These are phyloP conservation scores for Penicillium sp. DNA, from an alignment of 2,329 filamentous ascomycete genomes.

Conservation along the genomic window DNA sequence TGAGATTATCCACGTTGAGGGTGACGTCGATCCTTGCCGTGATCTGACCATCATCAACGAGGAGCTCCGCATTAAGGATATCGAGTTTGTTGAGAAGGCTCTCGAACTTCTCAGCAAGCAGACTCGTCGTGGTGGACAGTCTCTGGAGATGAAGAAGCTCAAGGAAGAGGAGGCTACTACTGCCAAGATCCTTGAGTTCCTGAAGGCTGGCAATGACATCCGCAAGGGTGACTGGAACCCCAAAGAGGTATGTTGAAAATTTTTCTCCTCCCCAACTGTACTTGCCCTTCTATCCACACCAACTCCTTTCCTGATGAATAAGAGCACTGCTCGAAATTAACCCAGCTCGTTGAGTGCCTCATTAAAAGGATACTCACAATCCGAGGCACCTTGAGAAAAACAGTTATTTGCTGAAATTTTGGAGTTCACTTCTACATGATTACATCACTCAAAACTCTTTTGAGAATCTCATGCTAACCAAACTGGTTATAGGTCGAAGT, in stretches of 20 bases:
- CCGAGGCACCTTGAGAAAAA: conserved; percentile 79
- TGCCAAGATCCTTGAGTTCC: conserved; percentile 73
- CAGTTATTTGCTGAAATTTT: conserved; percentile 60
- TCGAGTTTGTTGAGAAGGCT: conserved; percentile 95
- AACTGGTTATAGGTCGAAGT: conserved; percentile 65
- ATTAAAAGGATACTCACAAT: conserved; percentile 53
- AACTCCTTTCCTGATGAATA: conserved; percentile 76
- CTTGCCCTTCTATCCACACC: neutral
- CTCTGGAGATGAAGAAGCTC: conserved; percentile 94
- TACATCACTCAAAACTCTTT: conserved; percentile 11
- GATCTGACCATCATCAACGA: conserved; percentile 96
- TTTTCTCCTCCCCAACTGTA: conserved; percentile 10
- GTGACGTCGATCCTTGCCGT: conserved; percentile 88
- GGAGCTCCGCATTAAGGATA: conserved; percentile 94
- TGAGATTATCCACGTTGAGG: conserved; percentile 98
- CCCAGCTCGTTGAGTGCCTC: conserved; percentile 99
- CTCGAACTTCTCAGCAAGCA: conserved; percentile 87
- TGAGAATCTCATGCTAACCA: conserved; percentile 17
- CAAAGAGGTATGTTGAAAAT: conserved; percentile 67
- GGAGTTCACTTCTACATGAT: conserved; percentile 14
- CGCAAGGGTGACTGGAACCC: conserved; percentile 80
- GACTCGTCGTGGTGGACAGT: conserved; percentile 86
- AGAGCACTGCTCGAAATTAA: conserved; percentile 87
- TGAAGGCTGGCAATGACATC: conserved; percentile 86
- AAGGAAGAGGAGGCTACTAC: conserved; percentile 89